A percentile compares a stretch with the other conserved stretches of the same genome.
Evolutionary conservation across 2,329 filamentous ascomycete species (phyloP).

Genomic region (Amauroascus verrucosus): DNA sequence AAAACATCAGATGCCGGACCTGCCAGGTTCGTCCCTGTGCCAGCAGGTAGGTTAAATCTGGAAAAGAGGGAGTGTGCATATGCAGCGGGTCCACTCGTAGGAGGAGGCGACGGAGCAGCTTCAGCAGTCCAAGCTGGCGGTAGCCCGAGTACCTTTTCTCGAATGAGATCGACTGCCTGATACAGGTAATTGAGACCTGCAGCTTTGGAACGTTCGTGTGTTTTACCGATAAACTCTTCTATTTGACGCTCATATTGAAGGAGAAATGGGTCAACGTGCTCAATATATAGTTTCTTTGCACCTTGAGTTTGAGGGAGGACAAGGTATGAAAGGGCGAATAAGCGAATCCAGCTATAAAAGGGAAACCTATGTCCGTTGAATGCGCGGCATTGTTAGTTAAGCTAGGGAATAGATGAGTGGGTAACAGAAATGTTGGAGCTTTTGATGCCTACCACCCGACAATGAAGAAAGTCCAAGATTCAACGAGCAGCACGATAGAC

Average conservation of each 20-base stretch:
- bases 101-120: conserved; percentile 35
- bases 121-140: conserved; percentile 48
- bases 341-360: conserved; percentile 85
- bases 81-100: conserved; percentile 26
- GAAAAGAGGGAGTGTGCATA: conserved; percentile 78
- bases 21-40: conserved; percentile 43
- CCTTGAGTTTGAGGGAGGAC: conserved; percentile 97
- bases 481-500: conserved; percentile 66
- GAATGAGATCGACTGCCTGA: conserved; percentile 58
- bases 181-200: conserved; percentile 69
- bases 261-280: conserved; percentile 79
- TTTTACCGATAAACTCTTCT: conserved; percentile 74
- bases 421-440: too few relatives aligned
- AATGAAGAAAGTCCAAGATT: conserved; percentile 81
- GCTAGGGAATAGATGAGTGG: too few relatives aligned
- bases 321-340: conserved; percentile 81
- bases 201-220: conserved; percentile 66
- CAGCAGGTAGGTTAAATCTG: conserved; percentile 71
- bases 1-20: conserved; percentile 58
- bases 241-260: conserved; percentile 77
- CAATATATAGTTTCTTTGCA: conserved; percentile 72
- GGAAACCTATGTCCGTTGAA: conserved; percentile 52
- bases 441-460: conserved; percentile 63
- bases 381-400: neutral
- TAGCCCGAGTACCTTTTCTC: conserved; percentile 68